Conservation (phyloP, 306 rosid species). For the Prunus salicina region DNA sequence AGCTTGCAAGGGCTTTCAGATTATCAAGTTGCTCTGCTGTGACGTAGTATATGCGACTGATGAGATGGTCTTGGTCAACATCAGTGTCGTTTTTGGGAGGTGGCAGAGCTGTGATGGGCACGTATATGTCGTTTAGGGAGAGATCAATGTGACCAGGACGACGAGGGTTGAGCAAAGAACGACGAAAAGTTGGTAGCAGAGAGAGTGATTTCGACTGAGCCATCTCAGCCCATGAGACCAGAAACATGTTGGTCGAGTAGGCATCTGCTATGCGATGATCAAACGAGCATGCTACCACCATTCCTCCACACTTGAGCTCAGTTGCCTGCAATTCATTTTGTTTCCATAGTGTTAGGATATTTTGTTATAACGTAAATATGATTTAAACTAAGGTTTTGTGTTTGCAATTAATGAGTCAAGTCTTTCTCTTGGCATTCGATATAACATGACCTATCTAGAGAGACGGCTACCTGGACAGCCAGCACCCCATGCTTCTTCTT, state of each 20-base stretch:
- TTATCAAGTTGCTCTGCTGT: constrained; percentile 24
- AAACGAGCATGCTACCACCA: constrained; percentile 70
- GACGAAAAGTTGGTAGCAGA: not conserved
- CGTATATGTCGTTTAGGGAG: constrained; percentile 46
- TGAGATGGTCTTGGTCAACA: constrained; percentile 12
- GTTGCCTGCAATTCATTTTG: constrained; percentile 45
- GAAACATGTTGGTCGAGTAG: constrained; percentile 69
- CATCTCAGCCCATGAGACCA: constrained; percentile 65
- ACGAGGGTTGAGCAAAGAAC: constrained; percentile 25
- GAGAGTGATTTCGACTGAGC: constrained; percentile 41
- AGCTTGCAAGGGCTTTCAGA: constrained; percentile 44
- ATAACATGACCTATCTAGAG: not conserved
- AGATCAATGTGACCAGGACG: constrained; percentile 44
- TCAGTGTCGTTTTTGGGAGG: constrained; percentile 22
- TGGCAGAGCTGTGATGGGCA: constrained; percentile 39
- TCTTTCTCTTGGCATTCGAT: too few species aligned
- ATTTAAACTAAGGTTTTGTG: too few species aligned
- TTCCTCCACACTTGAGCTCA: constrained; percentile 63
- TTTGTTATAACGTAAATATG: too few species aligned
- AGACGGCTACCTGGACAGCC: constrained; percentile 56
- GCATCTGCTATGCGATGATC: constrained; percentile 88
- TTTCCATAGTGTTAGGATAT: not conserved
- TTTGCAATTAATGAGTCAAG: too few species aligned
- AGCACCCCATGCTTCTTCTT: constrained; percentile 60
- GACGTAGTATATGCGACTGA: constrained; percentile 60